Percentiles rank a stretch among this genome's conserved stretches.
Evolutionary conservation across 1,284 basidiomycete species (phyloP).

Genomic region (Microbotryomycetes sp.): DNA sequence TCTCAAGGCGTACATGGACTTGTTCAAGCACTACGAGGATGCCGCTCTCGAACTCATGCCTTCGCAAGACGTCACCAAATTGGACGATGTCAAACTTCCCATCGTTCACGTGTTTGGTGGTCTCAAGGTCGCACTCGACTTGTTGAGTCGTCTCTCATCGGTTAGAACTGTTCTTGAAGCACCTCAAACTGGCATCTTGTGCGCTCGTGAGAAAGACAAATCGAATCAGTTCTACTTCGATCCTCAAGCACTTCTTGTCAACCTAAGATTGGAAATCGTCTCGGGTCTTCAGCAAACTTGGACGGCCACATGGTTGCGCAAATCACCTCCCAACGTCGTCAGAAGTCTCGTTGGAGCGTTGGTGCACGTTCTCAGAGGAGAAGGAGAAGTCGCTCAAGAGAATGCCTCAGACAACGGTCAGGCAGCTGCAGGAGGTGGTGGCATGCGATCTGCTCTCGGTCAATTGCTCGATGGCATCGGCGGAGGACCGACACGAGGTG

Average conservation of each 20-base stretch:
- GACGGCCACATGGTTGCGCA: conserved; percentile 74
- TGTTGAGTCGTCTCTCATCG: conserved; percentile 70
- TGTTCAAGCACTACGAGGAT: conserved; percentile 53
- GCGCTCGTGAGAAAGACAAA: conserved; percentile 59
- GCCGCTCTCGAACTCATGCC: conserved; percentile 26
- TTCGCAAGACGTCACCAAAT: conserved; percentile 8
- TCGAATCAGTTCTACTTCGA: conserved; percentile 58
- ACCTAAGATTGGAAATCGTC: conserved; percentile 63
- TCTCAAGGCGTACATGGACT: conserved; percentile 59
- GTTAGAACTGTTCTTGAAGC: conserved; percentile 78
- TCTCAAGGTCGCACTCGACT: conserved; percentile 70
- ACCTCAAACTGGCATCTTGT: conserved; percentile 66
- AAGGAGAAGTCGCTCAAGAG: conserved; percentile 53
- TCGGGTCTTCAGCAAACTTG: conserved; percentile 67
- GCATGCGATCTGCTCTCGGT: conserved; percentile 3
- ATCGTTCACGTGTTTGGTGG: conserved; percentile 66
- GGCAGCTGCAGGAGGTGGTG: background rate
- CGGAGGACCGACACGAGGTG: background rate
- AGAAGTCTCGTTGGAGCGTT: conserved; percentile 67
- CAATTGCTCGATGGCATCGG: conserved; percentile 10
- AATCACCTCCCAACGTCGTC: conserved; percentile 61
- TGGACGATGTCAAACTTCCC: conserved; percentile 26
- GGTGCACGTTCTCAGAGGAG: conserved; percentile 72
- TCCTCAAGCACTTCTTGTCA: conserved; percentile 76
- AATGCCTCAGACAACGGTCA: conserved; percentile 2